A percentile compares a stretch with the other conserved stretches of the same genome.
phyloP scores from a whole-genome alignment of 768 basidiomycete species.

The Coprinopsis cinerea region DNA sequence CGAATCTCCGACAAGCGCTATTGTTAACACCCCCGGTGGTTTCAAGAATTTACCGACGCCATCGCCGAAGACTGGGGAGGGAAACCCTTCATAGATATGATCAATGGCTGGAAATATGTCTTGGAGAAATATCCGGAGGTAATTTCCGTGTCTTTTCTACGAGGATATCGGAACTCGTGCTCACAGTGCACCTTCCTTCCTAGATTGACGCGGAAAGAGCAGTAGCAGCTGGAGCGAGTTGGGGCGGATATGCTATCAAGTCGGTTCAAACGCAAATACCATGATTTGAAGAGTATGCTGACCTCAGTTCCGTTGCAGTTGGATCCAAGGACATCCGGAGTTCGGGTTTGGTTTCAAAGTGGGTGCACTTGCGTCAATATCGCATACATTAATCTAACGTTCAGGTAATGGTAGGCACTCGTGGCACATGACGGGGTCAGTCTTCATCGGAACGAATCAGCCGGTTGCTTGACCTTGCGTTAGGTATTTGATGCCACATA shows the following conservation, averaged over 20 bases:
- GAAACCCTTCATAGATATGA: constrained; percentile 75
- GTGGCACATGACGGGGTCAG: constrained; percentile 87
- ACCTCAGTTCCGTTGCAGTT: too few relatives aligned
- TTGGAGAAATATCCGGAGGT: constrained; percentile 68
- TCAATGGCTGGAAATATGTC: constrained; percentile 67
- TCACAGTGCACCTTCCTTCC: too few relatives aligned
- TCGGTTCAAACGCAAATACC: constrained; percentile 31
- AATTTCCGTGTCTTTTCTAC: constrained; percentile 3
- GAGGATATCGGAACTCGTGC: too few relatives aligned
- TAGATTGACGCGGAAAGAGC: constrained; percentile 69
- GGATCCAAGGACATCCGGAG: constrained; percentile 94
- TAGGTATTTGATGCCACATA: constrained; percentile 73
- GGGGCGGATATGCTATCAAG: constrained; percentile 90
- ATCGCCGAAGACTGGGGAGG: constrained; percentile 83
- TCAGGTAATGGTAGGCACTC: constrained; percentile 61
- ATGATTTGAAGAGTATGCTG: too few relatives aligned
- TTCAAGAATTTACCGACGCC: constrained; percentile 69
- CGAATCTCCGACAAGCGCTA: neutral
- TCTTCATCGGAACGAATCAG: too few relatives aligned
- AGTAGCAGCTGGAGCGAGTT: constrained; percentile 77
- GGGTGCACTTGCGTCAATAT: neutral
- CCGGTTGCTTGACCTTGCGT: too few relatives aligned
- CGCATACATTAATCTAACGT: constrained; percentile 1
- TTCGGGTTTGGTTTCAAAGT: constrained; percentile 82
- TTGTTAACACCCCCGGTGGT: neutral